These are phyloP conservation scores for Mortierella sp. DNA, from an alignment of 371 early-diverging fungal genomes.

Conservation along the genomic window DNA sequence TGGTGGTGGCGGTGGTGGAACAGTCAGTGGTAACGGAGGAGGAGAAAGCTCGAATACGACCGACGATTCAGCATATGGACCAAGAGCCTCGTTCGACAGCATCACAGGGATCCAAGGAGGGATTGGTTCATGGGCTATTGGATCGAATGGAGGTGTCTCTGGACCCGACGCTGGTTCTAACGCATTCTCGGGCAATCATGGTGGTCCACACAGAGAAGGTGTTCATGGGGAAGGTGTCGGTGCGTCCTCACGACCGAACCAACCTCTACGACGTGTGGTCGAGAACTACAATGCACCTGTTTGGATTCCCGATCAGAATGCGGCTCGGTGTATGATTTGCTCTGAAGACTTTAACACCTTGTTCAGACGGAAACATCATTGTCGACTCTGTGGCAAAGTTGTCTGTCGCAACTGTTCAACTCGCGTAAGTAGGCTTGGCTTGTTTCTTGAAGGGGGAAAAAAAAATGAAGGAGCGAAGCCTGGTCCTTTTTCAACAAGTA, in stretches of 20 bases:
- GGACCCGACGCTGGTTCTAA: neutral
- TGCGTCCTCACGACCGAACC: neutral
- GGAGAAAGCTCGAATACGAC: neutral
- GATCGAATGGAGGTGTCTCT: neutral
- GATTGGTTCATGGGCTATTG: too few species aligned
- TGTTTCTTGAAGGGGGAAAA: neutral
- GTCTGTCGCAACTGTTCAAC: slow-evolving; percentile 77
- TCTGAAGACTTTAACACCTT: slow-evolving; percentile 61
- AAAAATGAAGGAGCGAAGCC: neutral
- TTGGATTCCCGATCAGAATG: slow-evolving; percentile 72
- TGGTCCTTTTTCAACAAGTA: neutral
- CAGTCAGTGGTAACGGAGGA: slow-evolving; percentile 5
- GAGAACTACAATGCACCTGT: slow-evolving; percentile 74
- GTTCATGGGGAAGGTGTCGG: neutral
- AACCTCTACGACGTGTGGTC: slow-evolving; percentile 49
- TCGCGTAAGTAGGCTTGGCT: slow-evolving; percentile 36
- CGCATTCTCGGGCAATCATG: neutral
- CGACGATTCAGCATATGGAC: too few species aligned
- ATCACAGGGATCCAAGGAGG: too few species aligned
- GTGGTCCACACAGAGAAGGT: neutral
- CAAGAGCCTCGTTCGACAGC: too few species aligned
- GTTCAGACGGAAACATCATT: slow-evolving; percentile 73
- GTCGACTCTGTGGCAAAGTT: slow-evolving; percentile 77
- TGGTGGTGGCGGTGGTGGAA: slow-evolving; percentile 10
- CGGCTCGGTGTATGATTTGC: slow-evolving; percentile 67